Evolutionary conservation across 352 stramenopile genomes (phyloP).

Genomic region (Globisporangium abappressorium): DNA sequence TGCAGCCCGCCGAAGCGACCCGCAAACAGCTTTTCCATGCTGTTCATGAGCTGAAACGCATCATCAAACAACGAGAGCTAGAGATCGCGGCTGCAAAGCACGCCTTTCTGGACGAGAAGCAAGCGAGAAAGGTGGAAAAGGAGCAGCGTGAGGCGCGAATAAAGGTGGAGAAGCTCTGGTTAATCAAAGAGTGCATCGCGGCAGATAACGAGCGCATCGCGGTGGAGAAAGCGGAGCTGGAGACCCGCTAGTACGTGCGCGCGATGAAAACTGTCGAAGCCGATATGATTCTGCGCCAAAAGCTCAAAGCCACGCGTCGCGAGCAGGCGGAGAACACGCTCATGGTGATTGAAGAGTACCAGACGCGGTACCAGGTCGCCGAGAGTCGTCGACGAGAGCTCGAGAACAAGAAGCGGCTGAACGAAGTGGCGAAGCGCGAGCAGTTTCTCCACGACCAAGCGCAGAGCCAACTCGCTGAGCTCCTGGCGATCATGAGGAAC

Average conservation of each 20-base stretch:
- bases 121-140: slow-evolving; percentile 17
- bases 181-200: slow-evolving; percentile 29
- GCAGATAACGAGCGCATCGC: slow-evolving; percentile 27
- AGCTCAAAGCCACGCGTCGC: slow-evolving; percentile 25
- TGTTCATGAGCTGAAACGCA: slow-evolving; percentile 31
- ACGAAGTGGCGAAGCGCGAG: slow-evolving; percentile 38
- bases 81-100: slow-evolving; percentile 31
- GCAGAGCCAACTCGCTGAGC: slow-evolving; percentile 27
- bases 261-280: slow-evolving; percentile 29
- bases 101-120: slow-evolving; percentile 19
- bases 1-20: slow-evolving; percentile 34
- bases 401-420: slow-evolving; percentile 24
- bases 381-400: slow-evolving; percentile 35
- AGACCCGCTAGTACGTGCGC: slow-evolving; percentile 48
- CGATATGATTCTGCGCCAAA: slow-evolving; percentile 31
- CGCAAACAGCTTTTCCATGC: slow-evolving; percentile 50
- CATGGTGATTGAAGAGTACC: slow-evolving; percentile 63
- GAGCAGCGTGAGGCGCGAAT: not conserved
- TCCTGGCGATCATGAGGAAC: slow-evolving; percentile 24
- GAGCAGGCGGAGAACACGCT: slow-evolving; percentile 44
- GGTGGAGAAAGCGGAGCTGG: slow-evolving; percentile 46
- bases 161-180: slow-evolving; percentile 21
- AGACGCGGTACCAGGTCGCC: slow-evolving; percentile 45
- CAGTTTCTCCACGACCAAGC: slow-evolving; percentile 29
- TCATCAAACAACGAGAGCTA: slow-evolving; percentile 30